These are phyloP conservation scores for Verticillium albo-atrum DNA, from an alignment of 2,329 filamentous ascomycete genomes.

Conservation along the genomic window DNA sequence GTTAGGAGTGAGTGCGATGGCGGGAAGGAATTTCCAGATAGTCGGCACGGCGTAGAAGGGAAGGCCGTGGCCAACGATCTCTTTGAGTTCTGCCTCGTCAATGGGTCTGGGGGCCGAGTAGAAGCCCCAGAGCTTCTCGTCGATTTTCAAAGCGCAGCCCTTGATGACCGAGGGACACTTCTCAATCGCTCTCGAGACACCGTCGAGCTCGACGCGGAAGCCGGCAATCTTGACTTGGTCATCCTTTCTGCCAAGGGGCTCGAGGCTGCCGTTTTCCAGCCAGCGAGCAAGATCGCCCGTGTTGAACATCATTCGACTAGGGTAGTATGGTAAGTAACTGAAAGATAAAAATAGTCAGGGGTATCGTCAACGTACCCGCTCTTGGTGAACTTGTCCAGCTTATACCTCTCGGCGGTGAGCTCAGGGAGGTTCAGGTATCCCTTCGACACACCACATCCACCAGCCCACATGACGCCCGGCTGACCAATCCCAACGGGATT, in stretches of 20 bases:
- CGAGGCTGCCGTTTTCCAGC: slow-evolving; percentile 46
- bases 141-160: slow-evolving; percentile 42
- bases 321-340: not conserved
- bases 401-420: slow-evolving; percentile 45
- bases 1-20: slow-evolving; percentile 47
- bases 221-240: slow-evolving; percentile 57
- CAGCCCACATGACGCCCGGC: slow-evolving; percentile 52
- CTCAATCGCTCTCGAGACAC: slow-evolving; percentile 46
- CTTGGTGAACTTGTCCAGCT: slow-evolving; percentile 43
- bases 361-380: slow-evolving; percentile 37
- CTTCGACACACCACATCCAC: slow-evolving; percentile 48
- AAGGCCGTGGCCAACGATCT: slow-evolving; percentile 35
- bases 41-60: slow-evolving; percentile 53
- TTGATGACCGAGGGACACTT: slow-evolving; percentile 39
- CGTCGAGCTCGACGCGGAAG: slow-evolving; percentile 57
- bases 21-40: slow-evolving; percentile 33
- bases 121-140: slow-evolving; percentile 46
- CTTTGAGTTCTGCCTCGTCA: slow-evolving; percentile 30
- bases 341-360: not conserved
- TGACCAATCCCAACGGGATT: slow-evolving; percentile 40
- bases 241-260: slow-evolving; percentile 53
- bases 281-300: slow-evolving; percentile 56
- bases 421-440: slow-evolving; percentile 51
- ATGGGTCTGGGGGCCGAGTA: slow-evolving; percentile 29
- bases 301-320: slow-evolving; percentile 49